phyloP scores from a whole-genome alignment of 352 stramenopile species.

The Phytophthora tentaculata region DNA sequence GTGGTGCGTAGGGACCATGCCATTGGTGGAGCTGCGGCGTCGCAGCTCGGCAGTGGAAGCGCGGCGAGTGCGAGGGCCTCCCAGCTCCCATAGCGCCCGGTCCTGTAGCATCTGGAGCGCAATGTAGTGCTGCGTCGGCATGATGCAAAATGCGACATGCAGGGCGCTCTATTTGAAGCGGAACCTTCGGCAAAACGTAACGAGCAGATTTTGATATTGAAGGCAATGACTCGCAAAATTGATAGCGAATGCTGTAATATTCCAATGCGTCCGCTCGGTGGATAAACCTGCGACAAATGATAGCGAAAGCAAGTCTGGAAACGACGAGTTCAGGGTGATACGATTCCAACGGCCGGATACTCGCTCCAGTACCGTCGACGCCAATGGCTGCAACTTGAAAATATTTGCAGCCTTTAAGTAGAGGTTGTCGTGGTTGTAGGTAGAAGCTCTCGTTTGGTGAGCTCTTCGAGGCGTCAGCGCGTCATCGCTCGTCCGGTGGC shows the following conservation, averaged over 20 bases:
- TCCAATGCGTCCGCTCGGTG: conserved; percentile 16
- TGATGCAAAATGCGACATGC: conserved; percentile 13
- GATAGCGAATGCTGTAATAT: neutral
- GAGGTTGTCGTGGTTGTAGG: too few species aligned
- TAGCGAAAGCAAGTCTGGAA: neutral
- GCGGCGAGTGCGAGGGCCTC: conserved; percentile 15
- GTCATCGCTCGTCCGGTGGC: conserved; percentile 7
- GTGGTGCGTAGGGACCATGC: neutral
- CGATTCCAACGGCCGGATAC: neutral
- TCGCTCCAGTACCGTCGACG: neutral
- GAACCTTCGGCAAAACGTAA: conserved; percentile 4
- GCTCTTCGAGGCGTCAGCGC: neutral
- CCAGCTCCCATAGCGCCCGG: conserved; percentile 7
- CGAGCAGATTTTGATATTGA: conserved; percentile 9
- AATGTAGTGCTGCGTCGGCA: conserved; percentile 21
- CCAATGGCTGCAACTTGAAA: neutral
- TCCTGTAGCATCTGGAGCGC: conserved; percentile 41
- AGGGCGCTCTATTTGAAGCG: conserved; percentile 14
- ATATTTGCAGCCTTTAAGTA: too few species aligned
- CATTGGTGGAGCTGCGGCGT: conserved; percentile 23
- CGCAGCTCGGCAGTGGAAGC: conserved; percentile 26
- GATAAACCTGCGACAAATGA: conserved; percentile 18
- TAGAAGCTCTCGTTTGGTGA: neutral
- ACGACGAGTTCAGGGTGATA: neutral
- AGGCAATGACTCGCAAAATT: neutral